These are phyloP conservation scores for Castanopsis chinensis DNA, from an alignment of 306 rosid genomes.

Conservation along the genomic window DNA sequence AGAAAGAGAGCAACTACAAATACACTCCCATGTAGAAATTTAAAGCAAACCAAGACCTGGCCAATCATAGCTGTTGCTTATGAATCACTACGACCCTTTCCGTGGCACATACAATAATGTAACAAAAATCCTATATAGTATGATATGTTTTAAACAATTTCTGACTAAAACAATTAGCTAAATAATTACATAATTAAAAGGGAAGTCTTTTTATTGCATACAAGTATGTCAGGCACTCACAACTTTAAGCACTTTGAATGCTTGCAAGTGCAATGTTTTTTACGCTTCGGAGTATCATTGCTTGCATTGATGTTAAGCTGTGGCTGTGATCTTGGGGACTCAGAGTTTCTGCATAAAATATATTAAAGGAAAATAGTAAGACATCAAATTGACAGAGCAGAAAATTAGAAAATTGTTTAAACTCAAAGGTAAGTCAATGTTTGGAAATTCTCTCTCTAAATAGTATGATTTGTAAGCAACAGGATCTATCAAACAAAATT, in stretches of 20 bases:
- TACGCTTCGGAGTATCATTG: conserved; percentile 85
- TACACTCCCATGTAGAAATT: background rate
- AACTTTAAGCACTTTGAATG: conserved; percentile 92
- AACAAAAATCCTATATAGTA: background rate
- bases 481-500: background rate
- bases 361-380: background rate
- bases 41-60: no score
- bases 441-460: background rate
- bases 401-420: background rate
- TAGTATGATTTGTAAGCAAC: background rate
- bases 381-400: conserved; percentile 11
- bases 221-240: conserved; percentile 43
- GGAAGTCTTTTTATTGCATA: background rate
- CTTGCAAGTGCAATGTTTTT: conserved; percentile 91
- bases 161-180: background rate
- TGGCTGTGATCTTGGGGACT: conserved; percentile 77
- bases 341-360: conserved; percentile 68
- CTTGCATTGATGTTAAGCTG: conserved; percentile 61
- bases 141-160: background rate
- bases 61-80: background rate
- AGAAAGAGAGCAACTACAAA: background rate
- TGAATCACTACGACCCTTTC: background rate
- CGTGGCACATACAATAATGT: background rate
- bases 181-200: background rate
- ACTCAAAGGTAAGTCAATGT: conserved; percentile 48